These are phyloP conservation scores for Haplosporangium gracile DNA, from an alignment of 192 early-diverging fungal genomes.

Conservation along the genomic window DNA sequence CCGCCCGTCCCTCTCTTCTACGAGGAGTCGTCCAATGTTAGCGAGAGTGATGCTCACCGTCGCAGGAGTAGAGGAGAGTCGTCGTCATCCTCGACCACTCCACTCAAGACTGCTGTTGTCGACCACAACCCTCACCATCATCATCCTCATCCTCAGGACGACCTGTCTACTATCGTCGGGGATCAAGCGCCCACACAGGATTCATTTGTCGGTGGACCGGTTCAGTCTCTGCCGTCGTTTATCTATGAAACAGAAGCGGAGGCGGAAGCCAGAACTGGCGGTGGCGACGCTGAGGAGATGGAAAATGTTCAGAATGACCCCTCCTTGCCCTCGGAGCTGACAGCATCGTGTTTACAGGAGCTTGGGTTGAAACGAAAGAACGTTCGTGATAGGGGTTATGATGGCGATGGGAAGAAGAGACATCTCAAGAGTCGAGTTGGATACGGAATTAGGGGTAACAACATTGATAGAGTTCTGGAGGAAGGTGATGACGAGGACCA, in stretches of 20 bases:
- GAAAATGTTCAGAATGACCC: background rate
- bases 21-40: slow-evolving; percentile 1
- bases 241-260: background rate
- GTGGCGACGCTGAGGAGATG: background rate
- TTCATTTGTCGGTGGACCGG: background rate
- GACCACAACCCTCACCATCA: background rate
- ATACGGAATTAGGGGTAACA: background rate
- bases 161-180: slow-evolving; percentile 15
- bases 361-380: slow-evolving; percentile 12
- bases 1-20: background rate
- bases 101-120: background rate
- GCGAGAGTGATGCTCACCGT: background rate
- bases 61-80: background rate
- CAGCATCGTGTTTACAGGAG: slow-evolving; percentile 16
- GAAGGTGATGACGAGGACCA: background rate
- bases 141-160: background rate
- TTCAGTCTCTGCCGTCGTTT: slow-evolving; percentile 9
- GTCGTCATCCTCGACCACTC: background rate
- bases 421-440: background rate
- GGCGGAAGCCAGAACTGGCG: background rate
- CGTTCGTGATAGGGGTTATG: background rate
- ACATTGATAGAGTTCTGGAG: background rate
- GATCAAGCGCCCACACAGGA: slow-evolving; percentile 10
- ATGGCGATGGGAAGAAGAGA: background rate
- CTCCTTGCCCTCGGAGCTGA: slow-evolving; percentile 16